phyloP scores from a whole-genome alignment of 257 asterid genomes.

The Nicotiana obtusifolia region DNA sequence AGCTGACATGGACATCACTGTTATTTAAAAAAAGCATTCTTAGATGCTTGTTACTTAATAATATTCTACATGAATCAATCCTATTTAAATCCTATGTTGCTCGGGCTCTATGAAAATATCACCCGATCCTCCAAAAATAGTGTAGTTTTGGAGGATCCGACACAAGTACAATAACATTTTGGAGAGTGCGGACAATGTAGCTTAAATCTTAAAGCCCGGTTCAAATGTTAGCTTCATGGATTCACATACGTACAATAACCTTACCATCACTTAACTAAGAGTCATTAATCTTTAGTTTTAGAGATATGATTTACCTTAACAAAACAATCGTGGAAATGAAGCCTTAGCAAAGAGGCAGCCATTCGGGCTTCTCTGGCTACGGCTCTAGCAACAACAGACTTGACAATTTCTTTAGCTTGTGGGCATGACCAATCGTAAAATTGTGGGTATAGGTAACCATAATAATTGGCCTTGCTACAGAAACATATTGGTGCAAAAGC shows the following conservation, averaged over 20 bases:
- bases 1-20: too few relatives aligned
- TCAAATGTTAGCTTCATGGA: too few relatives aligned
- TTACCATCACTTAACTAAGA: too few relatives aligned
- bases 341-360: constrained; percentile 89
- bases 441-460: constrained; percentile 71
- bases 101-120: too few relatives aligned
- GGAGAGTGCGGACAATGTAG: too few relatives aligned
- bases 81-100: too few relatives aligned
- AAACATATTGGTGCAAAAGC: constrained; percentile 50
- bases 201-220: too few relatives aligned
- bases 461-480: constrained; percentile 29
- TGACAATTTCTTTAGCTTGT: constrained; percentile 46
- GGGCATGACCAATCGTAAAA: constrained; percentile 81
- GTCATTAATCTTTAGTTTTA: not conserved
- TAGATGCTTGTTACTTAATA: not conserved
- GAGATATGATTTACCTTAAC: constrained; percentile 48
- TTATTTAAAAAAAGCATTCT: not conserved
- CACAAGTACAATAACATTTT: fast-evolving
- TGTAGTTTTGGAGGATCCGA: too few relatives aligned
- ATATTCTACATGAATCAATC: too few relatives aligned
- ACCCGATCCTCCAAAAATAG: too few relatives aligned
- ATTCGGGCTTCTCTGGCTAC: constrained; percentile 73
- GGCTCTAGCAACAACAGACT: constrained; percentile 63
- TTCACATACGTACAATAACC: not conserved
- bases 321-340: constrained; percentile 90